Evolutionary conservation across 345 rosid species (phyloP), one percentile per base, ranked within the genome.

Genomic region (Erodium maritimum): DNA sequence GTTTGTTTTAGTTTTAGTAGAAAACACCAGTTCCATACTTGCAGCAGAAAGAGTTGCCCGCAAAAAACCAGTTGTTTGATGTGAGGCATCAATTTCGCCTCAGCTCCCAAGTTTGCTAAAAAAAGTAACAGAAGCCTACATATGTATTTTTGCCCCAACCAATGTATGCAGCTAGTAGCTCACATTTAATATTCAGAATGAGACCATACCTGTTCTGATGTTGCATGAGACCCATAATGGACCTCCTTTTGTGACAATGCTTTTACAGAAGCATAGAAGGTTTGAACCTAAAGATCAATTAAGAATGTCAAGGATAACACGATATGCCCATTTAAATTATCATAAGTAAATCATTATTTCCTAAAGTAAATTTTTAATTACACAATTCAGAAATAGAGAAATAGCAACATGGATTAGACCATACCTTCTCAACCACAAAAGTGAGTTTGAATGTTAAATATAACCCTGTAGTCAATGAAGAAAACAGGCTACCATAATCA

Each of bases 391-490:
- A 20, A 23, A 2, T 46, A 18, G 18, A 22, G 37, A 11, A 42
- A 10, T 42, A 42, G 48, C 14, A 7, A 42, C 48, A 50, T 4
- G 18, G 42, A 69, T 23, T 52, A 50, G 58, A 56, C 11, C 19
- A 59, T 65, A 85, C 97, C 89, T 87, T 90, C 66, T 79, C 86
- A 61, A 87, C 78, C 17, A 83, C 81, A 16, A 87, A 83, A 59
- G 87, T 85, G 54, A 90, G 82, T 77, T 90, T 90, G 85, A 87
- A 82, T 29, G 94, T 90, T 60, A 90, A 76, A 67, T 87, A 90
- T 61, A 87, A 67, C 55, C 95, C 94, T 1, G 95, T 90, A 61
- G 79, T 79, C 64, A 87, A 63, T 12, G 95, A 90, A 4, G 90
- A 87, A 72, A 90, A 90, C 58, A 90, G 77, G 83, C 85, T 90